Evolutionary conservation across 495 filamentous ascomycete genomes (phyloP), one percentile per base, ranked within the genome.

Genomic region (Tuber brumale): DNA sequence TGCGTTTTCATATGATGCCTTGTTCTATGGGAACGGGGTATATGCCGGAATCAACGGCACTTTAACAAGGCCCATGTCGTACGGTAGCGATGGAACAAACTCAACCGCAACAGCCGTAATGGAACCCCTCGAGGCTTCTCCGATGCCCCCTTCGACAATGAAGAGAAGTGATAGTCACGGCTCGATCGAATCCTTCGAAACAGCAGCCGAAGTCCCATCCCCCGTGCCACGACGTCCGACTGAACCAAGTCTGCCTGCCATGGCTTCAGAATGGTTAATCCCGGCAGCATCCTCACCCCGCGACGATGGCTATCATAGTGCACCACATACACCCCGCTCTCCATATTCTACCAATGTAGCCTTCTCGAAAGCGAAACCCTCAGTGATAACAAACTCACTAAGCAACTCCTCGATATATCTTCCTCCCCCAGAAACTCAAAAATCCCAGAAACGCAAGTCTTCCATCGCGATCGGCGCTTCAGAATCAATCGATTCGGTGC

Each of bases 1-100:
- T 83, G 95, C 95, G 10, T 99, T 99, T 83, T 95, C 97, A 83
- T 99, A 99, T 78, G 93, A 98, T 81, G 89, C 96, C 81, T 96
- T 97, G 84, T 97, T 97, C 84, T 87, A 97, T n/a, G 79, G 79
- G 35, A 81, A 81, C 14, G 80, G 80, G 19, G 73, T 81, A 27
- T 81, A 81, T 70, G 80, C 80, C 5, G 23, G 66, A 21, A 72
- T 73, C 21, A 72, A 71, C 43, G 71, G 37, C 18, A 46, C 43
- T 6, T 70, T 72, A 39, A 21, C 42, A 16, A 70, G 79, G 19
- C 80, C 79, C 4, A 72, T 71, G 37, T 81, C 80, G 18, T 77
- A 78, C 57, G 71, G 79, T 44, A 81, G 80, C 37, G 79, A 81
- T 19, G 79, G 70, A 31, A 81, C 79, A 23, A 79, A 70, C 42